Percentiles rank a stretch among this genome's conserved stretches.
phyloP scores from a whole-genome alignment of 192 early-diverging fungal species.

The Entomortierella parvispora region DNA sequence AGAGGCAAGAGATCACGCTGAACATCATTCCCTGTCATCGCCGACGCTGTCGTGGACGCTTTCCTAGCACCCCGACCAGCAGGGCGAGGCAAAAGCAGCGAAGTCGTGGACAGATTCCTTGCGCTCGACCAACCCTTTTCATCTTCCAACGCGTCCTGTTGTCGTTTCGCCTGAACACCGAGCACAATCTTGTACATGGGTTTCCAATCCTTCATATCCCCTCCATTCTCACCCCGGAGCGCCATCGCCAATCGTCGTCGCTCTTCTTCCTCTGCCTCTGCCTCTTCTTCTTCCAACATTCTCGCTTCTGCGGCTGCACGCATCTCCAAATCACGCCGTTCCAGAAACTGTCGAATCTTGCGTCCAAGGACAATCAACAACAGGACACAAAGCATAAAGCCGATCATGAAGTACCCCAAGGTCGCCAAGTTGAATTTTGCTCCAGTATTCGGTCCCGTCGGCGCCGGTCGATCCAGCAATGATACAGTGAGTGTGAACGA shows the following conservation, averaged over 20 bases:
- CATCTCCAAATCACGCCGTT: conserved; percentile 6
- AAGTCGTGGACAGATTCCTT: too few species aligned
- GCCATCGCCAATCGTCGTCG: neutral
- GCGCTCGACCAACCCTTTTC: neutral
- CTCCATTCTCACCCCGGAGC: neutral
- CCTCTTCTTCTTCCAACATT: conserved; percentile 26
- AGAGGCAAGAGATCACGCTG: neutral
- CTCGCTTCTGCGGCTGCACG: conserved; percentile 10
- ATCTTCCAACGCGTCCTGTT: neutral
- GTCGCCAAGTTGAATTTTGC: conserved; percentile 30
- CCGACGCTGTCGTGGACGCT: too few species aligned
- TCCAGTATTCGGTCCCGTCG: neutral
- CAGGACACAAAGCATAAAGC: conserved; percentile 21
- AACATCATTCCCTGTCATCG: too few species aligned
- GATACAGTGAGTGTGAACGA: conserved; percentile 23
- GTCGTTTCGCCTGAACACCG: conserved; percentile 8
- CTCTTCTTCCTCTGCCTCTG: conserved; percentile 36
- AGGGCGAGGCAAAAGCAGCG: too few species aligned
- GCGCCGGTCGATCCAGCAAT: neutral
- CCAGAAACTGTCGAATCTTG: conserved; percentile 16
- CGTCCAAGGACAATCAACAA: conserved; percentile 13
- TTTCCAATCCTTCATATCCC: conserved; percentile 17
- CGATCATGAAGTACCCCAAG: conserved; percentile 31
- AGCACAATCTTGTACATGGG: conserved; percentile 37
- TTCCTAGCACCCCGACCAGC: too few species aligned